Conservation (phyloP, 768 basidiomycete species). For the Pleurotus salmoneostramineus region DNA sequence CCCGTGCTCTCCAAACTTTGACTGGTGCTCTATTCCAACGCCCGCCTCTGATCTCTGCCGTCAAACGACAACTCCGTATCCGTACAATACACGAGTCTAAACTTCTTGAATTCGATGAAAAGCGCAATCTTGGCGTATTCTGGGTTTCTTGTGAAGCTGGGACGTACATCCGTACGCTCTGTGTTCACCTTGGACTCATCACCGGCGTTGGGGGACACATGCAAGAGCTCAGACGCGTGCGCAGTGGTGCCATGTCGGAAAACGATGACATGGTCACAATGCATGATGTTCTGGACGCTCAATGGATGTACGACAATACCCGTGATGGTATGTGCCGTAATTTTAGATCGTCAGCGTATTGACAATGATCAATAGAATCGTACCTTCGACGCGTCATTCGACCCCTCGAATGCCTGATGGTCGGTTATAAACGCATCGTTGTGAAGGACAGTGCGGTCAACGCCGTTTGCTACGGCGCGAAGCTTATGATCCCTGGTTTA, state of each 20-base stretch:
- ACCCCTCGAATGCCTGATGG: slow-evolving; percentile 89
- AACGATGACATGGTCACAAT: slow-evolving; percentile 98
- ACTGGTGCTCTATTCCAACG: slow-evolving; percentile 99
- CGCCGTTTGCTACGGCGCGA: slow-evolving; percentile 98
- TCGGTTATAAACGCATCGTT: slow-evolving; percentile 97
- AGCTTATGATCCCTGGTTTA: slow-evolving; percentile 98
- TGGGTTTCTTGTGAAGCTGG: slow-evolving; percentile 99
- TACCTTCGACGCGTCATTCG: slow-evolving; percentile 94
- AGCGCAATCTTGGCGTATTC: slow-evolving; percentile 94
- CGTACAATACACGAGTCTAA: slow-evolving; percentile 97
- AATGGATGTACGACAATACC: slow-evolving; percentile 97
- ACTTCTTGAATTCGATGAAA: slow-evolving; percentile 94
- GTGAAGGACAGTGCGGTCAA: slow-evolving; percentile 99
- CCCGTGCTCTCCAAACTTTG: slow-evolving; percentile 92
- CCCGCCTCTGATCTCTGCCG: slow-evolving; percentile 97
- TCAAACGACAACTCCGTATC: slow-evolving; percentile 96
- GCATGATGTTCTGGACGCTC: slow-evolving; percentile 99
- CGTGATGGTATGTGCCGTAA: slow-evolving; percentile 69
- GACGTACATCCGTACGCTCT: slow-evolving; percentile 93
- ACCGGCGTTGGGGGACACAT: slow-evolving; percentile 99
- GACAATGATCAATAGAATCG: slow-evolving; percentile 57
- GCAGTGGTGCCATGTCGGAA: slow-evolving; percentile 95
- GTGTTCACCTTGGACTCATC: slow-evolving; percentile 92
- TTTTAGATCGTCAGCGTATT: neutral
- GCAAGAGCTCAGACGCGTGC: slow-evolving; percentile 94